A percentile compares a stretch with the other conserved stretches of the same genome.
Conservation (phyloP, 352 stramenopile species). For the Phytophthora ramorum region DNA sequence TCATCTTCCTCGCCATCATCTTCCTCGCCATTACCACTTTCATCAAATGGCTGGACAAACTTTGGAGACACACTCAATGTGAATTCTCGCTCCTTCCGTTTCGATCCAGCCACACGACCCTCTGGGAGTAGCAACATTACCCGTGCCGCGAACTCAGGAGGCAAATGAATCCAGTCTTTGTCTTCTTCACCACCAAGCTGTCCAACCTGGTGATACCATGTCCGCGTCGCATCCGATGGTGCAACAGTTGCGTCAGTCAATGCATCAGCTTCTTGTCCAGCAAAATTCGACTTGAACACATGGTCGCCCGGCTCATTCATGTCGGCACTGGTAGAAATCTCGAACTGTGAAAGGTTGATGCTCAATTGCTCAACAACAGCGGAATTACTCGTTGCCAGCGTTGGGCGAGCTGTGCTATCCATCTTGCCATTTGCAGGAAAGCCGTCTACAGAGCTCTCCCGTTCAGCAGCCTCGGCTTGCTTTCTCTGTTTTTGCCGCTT, state of each 20-base stretch:
- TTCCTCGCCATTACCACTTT: constrained; percentile 8
- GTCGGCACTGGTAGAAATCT: constrained; percentile 9
- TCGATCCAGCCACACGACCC: constrained; percentile 53
- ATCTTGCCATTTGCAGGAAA: constrained; percentile 19
- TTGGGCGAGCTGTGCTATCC: constrained; percentile 32
- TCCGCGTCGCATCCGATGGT: constrained; percentile 7
- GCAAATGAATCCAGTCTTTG: constrained; percentile 72
- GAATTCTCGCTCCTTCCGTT: constrained; percentile 73
- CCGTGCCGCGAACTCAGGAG: constrained; percentile 72
- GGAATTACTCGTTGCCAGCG: constrained; percentile 13
- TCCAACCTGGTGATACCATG: constrained; percentile 35
- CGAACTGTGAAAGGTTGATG: constrained; percentile 27
- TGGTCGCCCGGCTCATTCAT: constrained; percentile 16
- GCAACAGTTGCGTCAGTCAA: neutral
- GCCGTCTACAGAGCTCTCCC: constrained; percentile 13
- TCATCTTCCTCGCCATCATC: constrained; percentile 13
- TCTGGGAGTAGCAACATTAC: constrained; percentile 76
- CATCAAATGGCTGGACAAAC: constrained; percentile 1
- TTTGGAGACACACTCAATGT: constrained; percentile 50
- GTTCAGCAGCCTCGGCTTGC: constrained; percentile 25
- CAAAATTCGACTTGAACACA: constrained; percentile 38
- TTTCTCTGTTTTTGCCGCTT: constrained; percentile 93
- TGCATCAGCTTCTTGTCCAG: constrained; percentile 9
- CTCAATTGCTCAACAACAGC: constrained; percentile 24
- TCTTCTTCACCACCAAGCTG: constrained; percentile 47